phyloP scores from a whole-genome alignment of 495 filamentous ascomycete genomes.

The Patellaria atrata region DNA sequence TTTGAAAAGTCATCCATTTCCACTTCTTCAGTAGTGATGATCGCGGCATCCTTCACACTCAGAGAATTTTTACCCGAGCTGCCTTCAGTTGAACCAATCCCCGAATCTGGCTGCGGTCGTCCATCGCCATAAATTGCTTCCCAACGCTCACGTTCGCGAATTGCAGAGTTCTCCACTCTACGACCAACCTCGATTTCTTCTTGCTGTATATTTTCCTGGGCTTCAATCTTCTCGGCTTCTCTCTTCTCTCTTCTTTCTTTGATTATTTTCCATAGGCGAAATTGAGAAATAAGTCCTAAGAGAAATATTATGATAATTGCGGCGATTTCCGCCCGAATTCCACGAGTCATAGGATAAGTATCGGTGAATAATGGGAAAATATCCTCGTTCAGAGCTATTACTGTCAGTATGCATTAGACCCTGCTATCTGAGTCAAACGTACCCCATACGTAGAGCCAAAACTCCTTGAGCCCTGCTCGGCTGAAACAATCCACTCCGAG shows the following conservation, averaged over 20 bases:
- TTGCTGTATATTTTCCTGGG: slow-evolving; percentile 44
- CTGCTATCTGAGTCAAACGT: slow-evolving; percentile 18
- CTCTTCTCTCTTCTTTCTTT: slow-evolving; percentile 53
- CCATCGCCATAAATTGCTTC: slow-evolving; percentile 60
- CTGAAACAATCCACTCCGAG: slow-evolving; percentile 88
- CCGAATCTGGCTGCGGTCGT: slow-evolving; percentile 33
- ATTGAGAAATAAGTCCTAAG: slow-evolving; percentile 67
- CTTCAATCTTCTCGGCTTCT: slow-evolving; percentile 39
- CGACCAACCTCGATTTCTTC: slow-evolving; percentile 56
- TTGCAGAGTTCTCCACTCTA: slow-evolving; percentile 51
- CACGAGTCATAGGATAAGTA: slow-evolving; percentile 76
- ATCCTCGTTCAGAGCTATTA: slow-evolving; percentile 53
- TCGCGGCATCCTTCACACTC: slow-evolving; percentile 24
- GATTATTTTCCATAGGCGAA: slow-evolving; percentile 80
- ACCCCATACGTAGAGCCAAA: slow-evolving; percentile 93
- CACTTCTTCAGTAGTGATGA: slow-evolving; percentile 8
- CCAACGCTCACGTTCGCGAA: slow-evolving; percentile 59
- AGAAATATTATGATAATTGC: slow-evolving; percentile 57
- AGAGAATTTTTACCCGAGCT: slow-evolving; percentile 36
- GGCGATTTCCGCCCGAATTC: slow-evolving; percentile 75
- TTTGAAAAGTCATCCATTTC: slow-evolving; percentile 12
- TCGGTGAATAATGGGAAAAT: slow-evolving; percentile 61
- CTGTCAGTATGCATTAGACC: slow-evolving; percentile 9
- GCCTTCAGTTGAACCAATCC: slow-evolving; percentile 35
- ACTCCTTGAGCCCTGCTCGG: slow-evolving; percentile 79